Conservation (phyloP, 2,329 filamentous ascomycete species). For the Beauveria sp. region DNA sequence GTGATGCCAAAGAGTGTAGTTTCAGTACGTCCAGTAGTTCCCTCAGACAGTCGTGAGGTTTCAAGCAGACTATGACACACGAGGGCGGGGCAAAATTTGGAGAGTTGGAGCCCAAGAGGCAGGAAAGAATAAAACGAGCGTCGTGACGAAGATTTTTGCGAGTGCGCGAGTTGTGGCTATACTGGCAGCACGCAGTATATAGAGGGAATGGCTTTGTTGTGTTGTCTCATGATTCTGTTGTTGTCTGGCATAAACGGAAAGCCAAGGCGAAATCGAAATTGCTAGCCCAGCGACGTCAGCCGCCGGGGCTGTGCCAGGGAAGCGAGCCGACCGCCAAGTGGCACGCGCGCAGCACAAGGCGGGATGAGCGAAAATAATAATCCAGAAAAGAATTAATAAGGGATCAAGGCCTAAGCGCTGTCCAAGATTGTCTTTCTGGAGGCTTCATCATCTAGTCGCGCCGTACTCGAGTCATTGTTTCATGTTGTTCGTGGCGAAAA, state of each 20-base stretch:
- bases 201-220: neutral
- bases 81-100: neutral
- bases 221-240: neutral
- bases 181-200: neutral
- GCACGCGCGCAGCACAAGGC: neutral
- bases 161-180: neutral
- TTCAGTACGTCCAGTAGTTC: neutral
- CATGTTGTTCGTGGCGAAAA: neutral
- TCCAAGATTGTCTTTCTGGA: neutral
- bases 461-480: slow-evolving; percentile 3
- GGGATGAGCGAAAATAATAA: neutral
- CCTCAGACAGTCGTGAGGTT: neutral
- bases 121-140: neutral
- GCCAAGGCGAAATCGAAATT: neutral
- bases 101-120: neutral
- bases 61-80: neutral
- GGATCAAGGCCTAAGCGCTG: neutral
- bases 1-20: neutral
- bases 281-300: slow-evolving; percentile 9
- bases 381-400: neutral
- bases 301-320: slow-evolving; percentile 8
- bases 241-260: neutral
- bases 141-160: neutral
- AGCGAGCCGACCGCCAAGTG: neutral
- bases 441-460: neutral